Conservation (phyloP, 768 basidiomycete genomes). For the Tulasnella sp. region DNA sequence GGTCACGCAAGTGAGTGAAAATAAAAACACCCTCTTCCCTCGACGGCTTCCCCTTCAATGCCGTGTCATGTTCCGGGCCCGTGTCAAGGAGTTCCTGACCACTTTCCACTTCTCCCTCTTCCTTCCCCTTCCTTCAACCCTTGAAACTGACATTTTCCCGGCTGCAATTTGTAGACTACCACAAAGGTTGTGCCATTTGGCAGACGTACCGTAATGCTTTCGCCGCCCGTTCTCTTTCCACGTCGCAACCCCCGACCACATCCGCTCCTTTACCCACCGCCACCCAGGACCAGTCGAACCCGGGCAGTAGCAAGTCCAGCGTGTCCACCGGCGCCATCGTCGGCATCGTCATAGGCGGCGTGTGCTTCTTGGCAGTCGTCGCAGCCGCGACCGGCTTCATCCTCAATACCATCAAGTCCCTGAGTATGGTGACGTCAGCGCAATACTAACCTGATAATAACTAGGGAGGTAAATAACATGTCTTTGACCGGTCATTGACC, state of each 20-base stretch:
- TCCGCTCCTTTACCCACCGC: conserved; percentile 8
- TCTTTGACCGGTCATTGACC: too few species aligned
- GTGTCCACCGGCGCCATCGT: conserved; percentile 29
- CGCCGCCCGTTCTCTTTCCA: conserved; percentile 11
- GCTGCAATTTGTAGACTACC: background rate
- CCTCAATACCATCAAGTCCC: too few species aligned
- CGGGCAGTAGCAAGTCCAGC: background rate
- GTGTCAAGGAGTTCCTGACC: background rate
- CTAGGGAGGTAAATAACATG: too few species aligned
- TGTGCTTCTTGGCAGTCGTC: conserved; percentile 15
- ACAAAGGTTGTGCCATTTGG: conserved; percentile 29
- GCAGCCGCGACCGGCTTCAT: conserved; percentile 10
- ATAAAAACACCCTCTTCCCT: too few species aligned
- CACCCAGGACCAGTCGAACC: background rate
- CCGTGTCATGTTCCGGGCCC: background rate
- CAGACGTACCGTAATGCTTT: conserved; percentile 18
- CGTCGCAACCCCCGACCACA: conserved; percentile 16
- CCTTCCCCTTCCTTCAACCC: background rate
- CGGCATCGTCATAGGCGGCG: conserved; percentile 12
- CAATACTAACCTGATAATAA: too few species aligned
- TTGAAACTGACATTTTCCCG: background rate
- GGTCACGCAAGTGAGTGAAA: conserved; percentile 20
- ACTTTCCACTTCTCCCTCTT: background rate
- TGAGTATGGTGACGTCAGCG: too few species aligned
- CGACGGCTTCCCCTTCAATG: background rate